Conservation (phyloP, 2,329 filamentous ascomycete species). For the Metarhizium brunneum region DNA sequence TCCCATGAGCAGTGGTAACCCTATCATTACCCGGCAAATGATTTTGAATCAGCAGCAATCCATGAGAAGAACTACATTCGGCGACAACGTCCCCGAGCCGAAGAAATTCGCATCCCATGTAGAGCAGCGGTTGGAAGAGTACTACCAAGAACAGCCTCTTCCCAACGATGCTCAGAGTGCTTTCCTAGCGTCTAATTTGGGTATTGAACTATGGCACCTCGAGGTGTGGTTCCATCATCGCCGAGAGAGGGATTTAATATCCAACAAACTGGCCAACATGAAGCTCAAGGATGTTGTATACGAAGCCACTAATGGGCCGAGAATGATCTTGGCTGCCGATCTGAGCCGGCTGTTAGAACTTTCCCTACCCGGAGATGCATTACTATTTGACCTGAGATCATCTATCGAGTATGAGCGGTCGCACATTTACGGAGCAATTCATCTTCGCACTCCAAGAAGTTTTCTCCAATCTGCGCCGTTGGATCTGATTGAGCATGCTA, state of each 20-base stretch:
- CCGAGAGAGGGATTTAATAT: conserved; percentile 37
- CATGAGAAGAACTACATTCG: conserved; percentile 29
- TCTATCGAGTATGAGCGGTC: conserved; percentile 37
- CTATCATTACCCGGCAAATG: conserved; percentile 28
- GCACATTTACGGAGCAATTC: conserved; percentile 42
- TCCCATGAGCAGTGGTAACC: conserved; percentile 9
- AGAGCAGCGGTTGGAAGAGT: conserved; percentile 41
- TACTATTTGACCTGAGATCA: conserved; percentile 42
- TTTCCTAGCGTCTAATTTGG: conserved; percentile 44
- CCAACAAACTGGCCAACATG: conserved; percentile 34
- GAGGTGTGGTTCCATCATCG: conserved; percentile 48
- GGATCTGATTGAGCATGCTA: conserved; percentile 40
- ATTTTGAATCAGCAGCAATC: conserved; percentile 37
- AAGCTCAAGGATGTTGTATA: conserved; percentile 27
- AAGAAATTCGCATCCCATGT: conserved; percentile 40
- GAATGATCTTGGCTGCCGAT: conserved; percentile 43
- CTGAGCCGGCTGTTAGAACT: conserved; percentile 42
- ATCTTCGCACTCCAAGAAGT: conserved; percentile 38
- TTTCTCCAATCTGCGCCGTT: conserved; percentile 39
- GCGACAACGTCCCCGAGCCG: conserved; percentile 29
- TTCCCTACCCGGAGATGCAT: conserved; percentile 32
- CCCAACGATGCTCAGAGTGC: conserved; percentile 42
- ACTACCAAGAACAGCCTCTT: conserved; percentile 37
- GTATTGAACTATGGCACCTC: conserved; percentile 40
- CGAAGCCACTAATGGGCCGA: conserved; percentile 21